Conservation (phyloP, 805 yeast species). For the Candida manassasensis region DNA sequence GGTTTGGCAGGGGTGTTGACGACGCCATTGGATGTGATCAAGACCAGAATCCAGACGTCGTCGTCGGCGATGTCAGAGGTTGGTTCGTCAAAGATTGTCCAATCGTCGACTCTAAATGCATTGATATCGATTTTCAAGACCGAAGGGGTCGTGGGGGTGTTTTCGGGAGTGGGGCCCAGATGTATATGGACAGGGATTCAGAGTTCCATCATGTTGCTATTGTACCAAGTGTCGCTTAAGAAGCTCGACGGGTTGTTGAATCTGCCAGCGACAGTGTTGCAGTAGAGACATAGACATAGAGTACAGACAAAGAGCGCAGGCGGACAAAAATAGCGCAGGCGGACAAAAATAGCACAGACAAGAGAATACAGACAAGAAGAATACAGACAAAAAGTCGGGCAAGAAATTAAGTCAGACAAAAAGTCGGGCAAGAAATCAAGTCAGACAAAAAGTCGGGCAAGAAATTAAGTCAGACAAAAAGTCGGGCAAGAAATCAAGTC, state of each 20-base stretch:
- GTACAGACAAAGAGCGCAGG: too few species aligned
- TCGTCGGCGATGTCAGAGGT: slow-evolving; percentile 58
- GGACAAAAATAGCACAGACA: too few species aligned
- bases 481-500: too few species aligned
- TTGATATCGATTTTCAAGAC: slow-evolving; percentile 46
- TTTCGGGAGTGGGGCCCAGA: slow-evolving; percentile 95
- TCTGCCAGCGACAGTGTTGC: too few species aligned
- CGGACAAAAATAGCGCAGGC: too few species aligned
- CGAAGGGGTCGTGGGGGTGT: slow-evolving; percentile 78
- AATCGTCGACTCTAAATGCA: slow-evolving; percentile 28
- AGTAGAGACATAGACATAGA: too few species aligned
- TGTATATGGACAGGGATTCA: slow-evolving; percentile 95
- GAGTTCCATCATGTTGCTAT: slow-evolving; percentile 85
- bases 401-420: too few species aligned
- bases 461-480: too few species aligned
- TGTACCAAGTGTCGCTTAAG: slow-evolving; percentile 76
- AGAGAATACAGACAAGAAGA: too few species aligned
- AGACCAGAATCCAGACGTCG: slow-evolving; percentile 91
- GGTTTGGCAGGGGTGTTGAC: slow-evolving; percentile 86
- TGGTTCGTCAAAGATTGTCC: slow-evolving; percentile 10
- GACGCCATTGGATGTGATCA: slow-evolving; percentile 88
- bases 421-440: too few species aligned
- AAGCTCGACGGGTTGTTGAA: slow-evolving; percentile 38
- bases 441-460: too few species aligned
- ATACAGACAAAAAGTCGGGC: too few species aligned